phyloP scores from a whole-genome alignment of 164 flowering plant species.

The Euptelea pleiosperma region DNA sequence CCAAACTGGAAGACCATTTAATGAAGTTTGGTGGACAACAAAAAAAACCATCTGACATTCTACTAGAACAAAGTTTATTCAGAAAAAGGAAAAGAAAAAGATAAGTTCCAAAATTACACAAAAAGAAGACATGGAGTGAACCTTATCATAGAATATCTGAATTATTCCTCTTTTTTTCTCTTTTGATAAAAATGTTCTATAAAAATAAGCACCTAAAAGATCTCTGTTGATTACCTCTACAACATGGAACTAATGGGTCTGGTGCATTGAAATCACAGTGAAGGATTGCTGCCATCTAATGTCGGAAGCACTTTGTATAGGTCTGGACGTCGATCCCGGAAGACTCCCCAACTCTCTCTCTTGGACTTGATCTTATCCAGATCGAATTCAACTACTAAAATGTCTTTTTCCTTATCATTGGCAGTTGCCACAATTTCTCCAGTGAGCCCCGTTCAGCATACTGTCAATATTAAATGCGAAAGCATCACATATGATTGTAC shows the following conservation, averaged over 20 bases:
- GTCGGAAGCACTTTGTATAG: constrained; percentile 90
- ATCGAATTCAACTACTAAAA: constrained; percentile 78
- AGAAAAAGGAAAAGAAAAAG: no score
- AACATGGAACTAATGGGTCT: not conserved
- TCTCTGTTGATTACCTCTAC: constrained; percentile 6
- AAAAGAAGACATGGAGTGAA: no score
- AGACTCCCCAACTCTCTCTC: constrained; percentile 87
- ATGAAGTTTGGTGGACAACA: not conserved
- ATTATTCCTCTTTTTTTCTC: not conserved
- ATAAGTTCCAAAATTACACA: no score
- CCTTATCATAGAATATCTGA: no score
- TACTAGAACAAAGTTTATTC: not conserved
- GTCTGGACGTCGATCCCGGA: constrained; percentile 94
- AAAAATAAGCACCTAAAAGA: not conserved
- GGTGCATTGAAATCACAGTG: constrained; percentile 16
- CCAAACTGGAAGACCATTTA: not conserved
- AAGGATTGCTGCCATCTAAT: constrained; percentile 66
- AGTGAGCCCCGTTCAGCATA: constrained; percentile 61
- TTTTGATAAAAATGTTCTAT: not conserved
- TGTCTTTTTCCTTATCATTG: constrained; percentile 72
- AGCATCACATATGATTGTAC: constrained; percentile 1
- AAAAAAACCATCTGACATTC: not conserved
- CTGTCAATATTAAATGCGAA: not conserved
- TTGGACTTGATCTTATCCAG: constrained; percentile 73
- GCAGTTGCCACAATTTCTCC: constrained; percentile 85